Evolutionary conservation across 1,284 basidiomycete genomes (phyloP), one percentile per base, ranked within the genome.

Genomic region (Puccinia triticina): DNA sequence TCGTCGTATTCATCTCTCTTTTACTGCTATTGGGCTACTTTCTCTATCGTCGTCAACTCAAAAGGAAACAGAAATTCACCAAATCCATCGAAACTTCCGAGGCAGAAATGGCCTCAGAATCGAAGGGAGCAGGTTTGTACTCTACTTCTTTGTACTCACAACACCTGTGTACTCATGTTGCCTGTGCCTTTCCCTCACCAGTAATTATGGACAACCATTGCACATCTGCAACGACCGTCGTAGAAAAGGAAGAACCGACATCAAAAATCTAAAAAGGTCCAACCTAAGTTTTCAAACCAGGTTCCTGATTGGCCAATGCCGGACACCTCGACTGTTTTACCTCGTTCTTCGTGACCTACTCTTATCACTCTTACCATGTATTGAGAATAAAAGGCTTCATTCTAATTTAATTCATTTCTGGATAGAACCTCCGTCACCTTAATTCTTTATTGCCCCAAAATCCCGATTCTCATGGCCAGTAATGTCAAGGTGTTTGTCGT

Each of bases 1-100:
- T 66, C 37, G 64, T 66, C 32, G 64, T 8, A 5, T 43, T 66
- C 64, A 66, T 66, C 37, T 66, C 32, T 43, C 29, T 66, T 14
- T 37, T 43, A 23, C 14, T 43, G 10, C 34, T 66, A 34, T 21
- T 43, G 64, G 64, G 64, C 18, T 66, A 66, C n/a, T 66, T 23
- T n/a, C 29, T 66, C 21, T 66, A 66, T 66, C 64, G 64, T 66
- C 64, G 64, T 43, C 64, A 66, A 18, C 21, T 40, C 12, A 18
- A 43, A 43, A 40, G 64, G 64, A 66, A 40, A 43, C 18, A 40
- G 32, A 66, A 66, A 18, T 66, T 66, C 64, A 66, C 34, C 21
- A 37, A 66, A 43, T 18, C 64, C 12, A 23, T 40, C 64, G 64
- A 66, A 66, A 43, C 34, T n/a, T 34, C 34, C 64, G 64, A 66